These are phyloP conservation scores for Phytopythium cucurbitacearum DNA, from an alignment of 352 stramenopile species.

Conservation along the genomic window DNA sequence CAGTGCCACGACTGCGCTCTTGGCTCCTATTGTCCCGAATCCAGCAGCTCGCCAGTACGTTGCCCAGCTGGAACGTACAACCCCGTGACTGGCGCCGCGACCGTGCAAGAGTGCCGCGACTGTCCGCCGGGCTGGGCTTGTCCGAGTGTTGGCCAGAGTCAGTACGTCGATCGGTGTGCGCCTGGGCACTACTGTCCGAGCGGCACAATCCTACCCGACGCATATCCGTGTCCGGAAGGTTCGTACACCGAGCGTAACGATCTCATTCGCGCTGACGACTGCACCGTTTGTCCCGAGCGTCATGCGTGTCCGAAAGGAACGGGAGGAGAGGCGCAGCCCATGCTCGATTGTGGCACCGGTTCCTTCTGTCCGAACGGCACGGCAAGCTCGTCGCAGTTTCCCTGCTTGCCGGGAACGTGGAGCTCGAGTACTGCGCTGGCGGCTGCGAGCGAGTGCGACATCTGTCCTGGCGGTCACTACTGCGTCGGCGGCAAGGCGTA, in stretches of 20 bases:
- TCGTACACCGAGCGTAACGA: slow-evolving; percentile 65
- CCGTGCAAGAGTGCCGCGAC: slow-evolving; percentile 49
- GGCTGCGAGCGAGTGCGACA: slow-evolving; percentile 58
- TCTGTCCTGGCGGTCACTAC: slow-evolving; percentile 83
- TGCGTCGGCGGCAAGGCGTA: slow-evolving; percentile 77
- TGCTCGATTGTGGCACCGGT: slow-evolving; percentile 62
- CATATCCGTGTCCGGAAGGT: slow-evolving; percentile 66
- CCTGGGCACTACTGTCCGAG: slow-evolving; percentile 73
- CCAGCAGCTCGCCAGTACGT: slow-evolving; percentile 52
- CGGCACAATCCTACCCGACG: slow-evolving; percentile 43
- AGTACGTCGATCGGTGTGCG: slow-evolving; percentile 58
- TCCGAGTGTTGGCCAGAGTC: slow-evolving; percentile 55
- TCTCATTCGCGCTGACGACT: slow-evolving; percentile 69
- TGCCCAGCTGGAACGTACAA: slow-evolving; percentile 83
- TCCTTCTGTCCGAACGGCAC: slow-evolving; percentile 86
- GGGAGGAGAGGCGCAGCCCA: slow-evolving; percentile 58
- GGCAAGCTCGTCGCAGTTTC: slow-evolving; percentile 56
- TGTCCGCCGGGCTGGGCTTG: slow-evolving; percentile 76
- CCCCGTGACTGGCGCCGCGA: slow-evolving; percentile 34
- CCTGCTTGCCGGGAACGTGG: slow-evolving; percentile 86
- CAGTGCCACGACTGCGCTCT: slow-evolving; percentile 56
- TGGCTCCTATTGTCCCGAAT: slow-evolving; percentile 84
- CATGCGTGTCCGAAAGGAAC: slow-evolving; percentile 74
- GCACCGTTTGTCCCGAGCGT: slow-evolving; percentile 68
- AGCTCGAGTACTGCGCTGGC: slow-evolving; percentile 69